A percentile compares a stretch with the other conserved stretches of the same genome.
phyloP scores from a whole-genome alignment of 2,329 filamentous ascomycete genomes.

The Amauroascus verrucosus region DNA sequence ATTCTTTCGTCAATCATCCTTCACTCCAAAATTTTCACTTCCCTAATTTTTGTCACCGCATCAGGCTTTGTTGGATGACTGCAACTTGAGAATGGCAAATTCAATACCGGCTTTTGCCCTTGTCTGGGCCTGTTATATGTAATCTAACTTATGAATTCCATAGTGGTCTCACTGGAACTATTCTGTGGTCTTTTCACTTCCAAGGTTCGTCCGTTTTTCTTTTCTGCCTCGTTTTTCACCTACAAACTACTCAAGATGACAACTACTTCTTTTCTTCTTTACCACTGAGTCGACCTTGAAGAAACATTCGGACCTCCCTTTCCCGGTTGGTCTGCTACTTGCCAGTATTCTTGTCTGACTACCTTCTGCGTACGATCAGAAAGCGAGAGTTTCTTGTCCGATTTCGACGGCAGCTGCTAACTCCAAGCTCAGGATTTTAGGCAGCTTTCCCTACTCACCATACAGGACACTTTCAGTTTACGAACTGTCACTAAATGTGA shows the following conservation, averaged over 20 bases:
- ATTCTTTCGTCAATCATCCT: not conserved
- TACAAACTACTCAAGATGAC: conserved; percentile 46
- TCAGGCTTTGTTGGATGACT: too few relatives aligned
- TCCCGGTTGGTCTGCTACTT: conserved; percentile 59
- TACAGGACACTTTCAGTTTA: not conserved
- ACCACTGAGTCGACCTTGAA: conserved; percentile 57
- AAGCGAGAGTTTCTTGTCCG: not conserved
- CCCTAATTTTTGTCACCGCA: not conserved
- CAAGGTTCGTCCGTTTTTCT: conserved; percentile 3
- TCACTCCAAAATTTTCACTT: conserved; percentile 14
- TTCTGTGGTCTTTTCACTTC: too few relatives aligned
- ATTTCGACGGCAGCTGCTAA: conserved; percentile 3
- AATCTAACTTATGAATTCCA: too few relatives aligned
- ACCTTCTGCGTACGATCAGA: not conserved
- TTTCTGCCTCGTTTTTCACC: conserved; percentile 11
- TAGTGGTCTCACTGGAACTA: too few relatives aligned
- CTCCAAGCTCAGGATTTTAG: not conserved
- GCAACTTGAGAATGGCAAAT: too few relatives aligned
- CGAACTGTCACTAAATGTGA: not conserved
- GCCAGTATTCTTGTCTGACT: conserved; percentile 62
- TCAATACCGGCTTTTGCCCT: too few relatives aligned
- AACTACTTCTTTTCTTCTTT: conserved; percentile 50
- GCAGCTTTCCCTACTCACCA: not conserved
- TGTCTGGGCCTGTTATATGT: too few relatives aligned
- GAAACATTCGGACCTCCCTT: conserved; percentile 51